Conservation (phyloP, 1,284 basidiomycete genomes). For the Cryptococcus sp. region DNA sequence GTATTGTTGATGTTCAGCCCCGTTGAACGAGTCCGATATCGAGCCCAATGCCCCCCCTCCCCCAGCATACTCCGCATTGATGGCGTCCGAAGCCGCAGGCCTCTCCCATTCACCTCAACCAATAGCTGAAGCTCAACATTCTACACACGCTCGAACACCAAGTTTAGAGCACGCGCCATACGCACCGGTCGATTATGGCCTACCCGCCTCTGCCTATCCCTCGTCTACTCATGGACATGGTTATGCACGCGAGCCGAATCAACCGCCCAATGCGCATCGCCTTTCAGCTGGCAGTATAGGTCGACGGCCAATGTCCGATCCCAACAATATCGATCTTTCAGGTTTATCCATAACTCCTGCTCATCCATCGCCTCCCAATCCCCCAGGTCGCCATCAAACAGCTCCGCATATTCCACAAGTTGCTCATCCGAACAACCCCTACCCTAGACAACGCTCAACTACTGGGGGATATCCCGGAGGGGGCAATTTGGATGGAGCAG, state of each 20-base stretch:
- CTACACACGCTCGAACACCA: slow-evolving; percentile 16
- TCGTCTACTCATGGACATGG: slow-evolving; percentile 13
- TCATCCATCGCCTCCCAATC: slow-evolving; percentile 4
- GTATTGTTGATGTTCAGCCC: too few relatives aligned
- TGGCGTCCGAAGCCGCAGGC: slow-evolving; percentile 29
- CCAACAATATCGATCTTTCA: slow-evolving; percentile 42
- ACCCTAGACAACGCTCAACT: slow-evolving; percentile 19
- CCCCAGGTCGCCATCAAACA: slow-evolving; percentile 10
- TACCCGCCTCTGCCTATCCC: slow-evolving; percentile 22
- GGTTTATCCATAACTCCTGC: slow-evolving; percentile 33
- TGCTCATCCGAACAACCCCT: slow-evolving; percentile 6
- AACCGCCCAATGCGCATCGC: slow-evolving; percentile 23
- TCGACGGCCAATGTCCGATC: slow-evolving; percentile 40
- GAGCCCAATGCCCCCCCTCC: slow-evolving; percentile 32
- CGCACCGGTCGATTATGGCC: slow-evolving; percentile 46
- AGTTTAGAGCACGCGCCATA: slow-evolving; percentile 37
- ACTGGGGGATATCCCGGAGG: slow-evolving; percentile 18
- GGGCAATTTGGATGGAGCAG: slow-evolving; percentile 24
- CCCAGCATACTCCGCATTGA: slow-evolving; percentile 39
- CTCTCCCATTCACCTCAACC: slow-evolving; percentile 29
- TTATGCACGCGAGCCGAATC: slow-evolving; percentile 14
- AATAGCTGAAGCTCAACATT: slow-evolving; percentile 7
- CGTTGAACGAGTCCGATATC: slow-evolving; percentile 6
- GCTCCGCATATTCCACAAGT: not conserved
- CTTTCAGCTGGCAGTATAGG: slow-evolving; percentile 27